A percentile compares a stretch with the other conserved stretches of the same genome.
Evolutionary conservation across 768 basidiomycete genomes (phyloP).

Genomic region (Tulasnella sp.): DNA sequence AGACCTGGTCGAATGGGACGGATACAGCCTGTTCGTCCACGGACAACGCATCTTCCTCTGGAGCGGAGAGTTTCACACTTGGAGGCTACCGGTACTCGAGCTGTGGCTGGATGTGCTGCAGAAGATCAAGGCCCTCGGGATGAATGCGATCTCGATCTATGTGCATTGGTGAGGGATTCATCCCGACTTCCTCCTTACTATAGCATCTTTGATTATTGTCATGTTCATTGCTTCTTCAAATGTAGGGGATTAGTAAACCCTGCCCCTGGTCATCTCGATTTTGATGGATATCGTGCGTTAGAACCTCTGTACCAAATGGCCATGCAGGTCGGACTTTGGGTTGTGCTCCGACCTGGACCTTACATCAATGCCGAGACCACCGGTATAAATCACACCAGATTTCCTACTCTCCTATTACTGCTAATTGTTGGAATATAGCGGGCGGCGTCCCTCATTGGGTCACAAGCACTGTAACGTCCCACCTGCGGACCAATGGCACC

Average conservation of each 20-base stretch:
- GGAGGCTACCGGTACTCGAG: slow-evolving; percentile 65
- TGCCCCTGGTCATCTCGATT: slow-evolving; percentile 60
- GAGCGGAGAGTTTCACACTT: slow-evolving; percentile 79
- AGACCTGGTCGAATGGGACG: slow-evolving; percentile 39
- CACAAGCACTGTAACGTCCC: slow-evolving; percentile 52
- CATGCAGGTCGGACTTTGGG: slow-evolving; percentile 59
- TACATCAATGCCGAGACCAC: slow-evolving; percentile 21
- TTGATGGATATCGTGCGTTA: slow-evolving; percentile 55
- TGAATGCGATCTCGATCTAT: slow-evolving; percentile 67
- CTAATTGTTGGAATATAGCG: background rate
- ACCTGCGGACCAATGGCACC: slow-evolving; percentile 60
- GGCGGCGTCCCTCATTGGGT: slow-evolving; percentile 64
- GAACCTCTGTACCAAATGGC: slow-evolving; percentile 66
- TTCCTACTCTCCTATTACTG: background rate
- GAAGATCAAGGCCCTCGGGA: slow-evolving; percentile 67
- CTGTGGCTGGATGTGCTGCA: slow-evolving; percentile 77
- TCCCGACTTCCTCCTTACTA: background rate
- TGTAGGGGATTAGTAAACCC: slow-evolving; percentile 62
- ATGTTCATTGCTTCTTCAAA: background rate
- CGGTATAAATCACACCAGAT: background rate
- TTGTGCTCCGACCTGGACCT: slow-evolving; percentile 53
- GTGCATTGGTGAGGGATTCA: slow-evolving; percentile 45
- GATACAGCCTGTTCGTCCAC: slow-evolving; percentile 56
- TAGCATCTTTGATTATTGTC: background rate
- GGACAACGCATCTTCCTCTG: slow-evolving; percentile 63